Evolutionary conservation across 2,329 filamentous ascomycete genomes (phyloP).

Genomic region (Trichoderma guizhouense): DNA sequence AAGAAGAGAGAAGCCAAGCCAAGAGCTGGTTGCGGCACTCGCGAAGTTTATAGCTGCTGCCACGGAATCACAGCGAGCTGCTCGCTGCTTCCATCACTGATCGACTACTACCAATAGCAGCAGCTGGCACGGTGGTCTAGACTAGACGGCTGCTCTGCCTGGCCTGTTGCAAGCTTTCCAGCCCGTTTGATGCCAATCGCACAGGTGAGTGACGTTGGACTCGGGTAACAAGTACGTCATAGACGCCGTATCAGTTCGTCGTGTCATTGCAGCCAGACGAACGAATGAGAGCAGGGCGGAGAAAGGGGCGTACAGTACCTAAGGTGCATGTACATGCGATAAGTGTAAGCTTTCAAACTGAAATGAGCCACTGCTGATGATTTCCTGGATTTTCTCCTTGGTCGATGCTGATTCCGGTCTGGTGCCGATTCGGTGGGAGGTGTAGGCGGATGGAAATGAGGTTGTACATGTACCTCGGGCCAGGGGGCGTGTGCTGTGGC

Average conservation of each 20-base stretch:
- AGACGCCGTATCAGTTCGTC: background rate
- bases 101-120: background rate
- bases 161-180: background rate
- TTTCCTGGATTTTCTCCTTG: background rate
- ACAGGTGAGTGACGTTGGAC: constrained; percentile 34
- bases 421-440: background rate
- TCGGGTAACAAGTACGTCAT: constrained; percentile 36
- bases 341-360: background rate
- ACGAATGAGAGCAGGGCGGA: background rate
- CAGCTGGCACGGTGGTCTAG: background rate
- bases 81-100: background rate
- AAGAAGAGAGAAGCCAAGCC: background rate
- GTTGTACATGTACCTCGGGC: background rate
- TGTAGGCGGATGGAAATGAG: constrained; percentile 1
- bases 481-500: background rate
- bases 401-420: background rate
- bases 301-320: background rate
- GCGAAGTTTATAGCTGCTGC: constrained; percentile 4
- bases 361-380: background rate
- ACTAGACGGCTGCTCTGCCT: background rate
- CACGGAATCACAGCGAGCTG: background rate
- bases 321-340: background rate
- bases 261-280: background rate
- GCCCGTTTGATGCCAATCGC: constrained; percentile 19
- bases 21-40: background rate